phyloP scores from a whole-genome alignment of 805 yeast species.

The Spathaspora girioi region DNA sequence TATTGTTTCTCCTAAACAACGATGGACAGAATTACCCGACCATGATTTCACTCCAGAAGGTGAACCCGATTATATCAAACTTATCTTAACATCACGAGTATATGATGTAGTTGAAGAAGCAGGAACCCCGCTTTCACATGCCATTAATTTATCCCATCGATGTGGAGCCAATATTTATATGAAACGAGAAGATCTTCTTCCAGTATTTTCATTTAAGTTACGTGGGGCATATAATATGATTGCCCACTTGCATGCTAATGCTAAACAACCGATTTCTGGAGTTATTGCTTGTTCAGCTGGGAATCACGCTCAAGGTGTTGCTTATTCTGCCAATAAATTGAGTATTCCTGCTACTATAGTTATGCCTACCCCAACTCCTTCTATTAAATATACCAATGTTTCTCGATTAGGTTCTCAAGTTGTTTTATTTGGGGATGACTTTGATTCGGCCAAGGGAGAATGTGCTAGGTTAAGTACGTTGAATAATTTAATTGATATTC shows the following conservation, averaged over 20 bases:
- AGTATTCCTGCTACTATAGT: constrained; percentile 94
- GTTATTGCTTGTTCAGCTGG: constrained; percentile 99
- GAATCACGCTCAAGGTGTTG: constrained; percentile 99
- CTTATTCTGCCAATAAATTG: constrained; percentile 80
- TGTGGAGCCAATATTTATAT: constrained; percentile 72
- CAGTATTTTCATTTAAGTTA: constrained; percentile 92
- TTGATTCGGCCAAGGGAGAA: constrained; percentile 91
- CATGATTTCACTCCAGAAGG: constrained; percentile 57
- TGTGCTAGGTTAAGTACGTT: constrained; percentile 68
- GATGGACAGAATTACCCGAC: constrained; percentile 44
- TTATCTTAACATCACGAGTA: constrained; percentile 87
- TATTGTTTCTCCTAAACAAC: constrained; percentile 10
- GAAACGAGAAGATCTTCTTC: constrained; percentile 90
- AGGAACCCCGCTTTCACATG: constrained; percentile 81
- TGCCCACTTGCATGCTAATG: constrained; percentile 67
- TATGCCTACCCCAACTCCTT: constrained; percentile 97
- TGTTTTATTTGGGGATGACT: constrained; percentile 88
- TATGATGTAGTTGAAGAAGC: constrained; percentile 80
- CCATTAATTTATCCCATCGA: constrained; percentile 68
- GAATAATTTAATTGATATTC: constrained; percentile 80
- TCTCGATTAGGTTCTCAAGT: constrained; percentile 91
- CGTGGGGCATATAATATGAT: constrained; percentile 98
- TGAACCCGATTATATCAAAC: constrained; percentile 87
- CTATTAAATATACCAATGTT: constrained; percentile 89
- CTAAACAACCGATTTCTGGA: constrained; percentile 65